Conservation (phyloP, 2,329 filamentous ascomycete species). For the Xylaria multiplex region DNA sequence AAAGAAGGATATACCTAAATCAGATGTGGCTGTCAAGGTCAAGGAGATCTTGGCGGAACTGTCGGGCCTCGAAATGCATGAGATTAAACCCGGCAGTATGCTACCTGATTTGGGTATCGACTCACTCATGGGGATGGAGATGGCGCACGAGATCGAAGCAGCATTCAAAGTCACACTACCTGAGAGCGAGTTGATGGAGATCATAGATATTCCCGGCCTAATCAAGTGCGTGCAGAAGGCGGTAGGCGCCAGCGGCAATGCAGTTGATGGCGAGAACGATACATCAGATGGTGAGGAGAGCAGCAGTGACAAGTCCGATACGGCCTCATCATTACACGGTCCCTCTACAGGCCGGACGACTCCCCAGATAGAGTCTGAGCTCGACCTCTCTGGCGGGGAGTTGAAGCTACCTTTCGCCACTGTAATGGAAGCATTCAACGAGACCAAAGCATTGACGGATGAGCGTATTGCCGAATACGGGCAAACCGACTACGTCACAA, state of each 20-base stretch:
- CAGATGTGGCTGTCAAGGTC: conserved; percentile 16
- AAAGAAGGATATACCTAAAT: conserved; percentile 11
- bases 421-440: conserved; percentile 46
- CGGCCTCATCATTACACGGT: conserved; percentile 14
- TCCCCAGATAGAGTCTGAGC: conserved; percentile 6
- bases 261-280: conserved; percentile 14
- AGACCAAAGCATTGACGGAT: conserved; percentile 46
- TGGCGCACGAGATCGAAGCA: conserved; percentile 54
- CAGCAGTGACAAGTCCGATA: conserved; percentile 21
- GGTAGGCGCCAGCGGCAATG: not conserved
- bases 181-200: conserved; percentile 20
- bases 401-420: conserved; percentile 21
- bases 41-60: conserved; percentile 20
- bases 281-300: conserved; percentile 18
- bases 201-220: conserved; percentile 18
- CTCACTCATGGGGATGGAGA: conserved; percentile 61
- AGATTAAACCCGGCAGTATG: conserved; percentile 41
- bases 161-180: conserved; percentile 45
- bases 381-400: conserved; percentile 11
- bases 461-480: conserved; percentile 43
- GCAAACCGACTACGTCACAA: conserved; percentile 42
- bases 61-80: conserved; percentile 18
- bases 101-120: conserved; percentile 61
- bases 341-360: conserved; percentile 14
- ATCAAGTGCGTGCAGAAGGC: conserved; percentile 21